Evolutionary conservation across 106 monocot genomes (phyloP), one percentile per base, ranked within the genome.

Genomic region (Narthecium ossifragum): DNA sequence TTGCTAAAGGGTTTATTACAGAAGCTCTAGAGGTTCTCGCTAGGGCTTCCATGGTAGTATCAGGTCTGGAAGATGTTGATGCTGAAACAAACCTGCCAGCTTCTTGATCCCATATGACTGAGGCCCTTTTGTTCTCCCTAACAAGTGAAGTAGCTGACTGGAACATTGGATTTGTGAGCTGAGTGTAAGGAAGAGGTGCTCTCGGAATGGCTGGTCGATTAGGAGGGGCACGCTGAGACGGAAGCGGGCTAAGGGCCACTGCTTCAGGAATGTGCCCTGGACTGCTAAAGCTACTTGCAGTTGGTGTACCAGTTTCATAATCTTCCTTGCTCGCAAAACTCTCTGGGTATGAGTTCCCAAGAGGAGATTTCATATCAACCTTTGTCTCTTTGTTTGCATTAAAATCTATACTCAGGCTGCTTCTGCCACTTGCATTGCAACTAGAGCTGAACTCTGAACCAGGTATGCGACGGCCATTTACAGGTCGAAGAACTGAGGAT

Each of bases 31-130:
- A 31, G 38, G 60, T 27, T 34, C 83, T 61, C 1, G 37, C 14
- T 23, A 75, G 63, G 26, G 21, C 20, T 15, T 70, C 73, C 39
- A 57, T 46, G 6, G 61, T 59, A 34, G 59, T 54, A 31, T 72
- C 93, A 15, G 51, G 32, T 71, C 80, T 75, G 24, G 61, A 38
- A 6, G 80, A 26, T 26, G 75, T 32, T 6, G 75, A 46, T 8
- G 87, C 84, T 8, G 96, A 98, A 3, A 91, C 74, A 33, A 87
- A 98, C 23, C 96, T 75, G 2, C 96, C 96, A 26, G 96, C 86
- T 62, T 98, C 91, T 67, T 76, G 90, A 51, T 98, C 96, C 96
- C 96, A 98, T 29, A 98, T 76, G 22, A 98, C 96, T 0, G 87
- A 98, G 3, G 80, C 57, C 52, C 69, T 86, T 32, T 71, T 74